Evolutionary conservation across 371 early-diverging fungal species (phyloP).

Genomic region (Mortierella sp.): DNA sequence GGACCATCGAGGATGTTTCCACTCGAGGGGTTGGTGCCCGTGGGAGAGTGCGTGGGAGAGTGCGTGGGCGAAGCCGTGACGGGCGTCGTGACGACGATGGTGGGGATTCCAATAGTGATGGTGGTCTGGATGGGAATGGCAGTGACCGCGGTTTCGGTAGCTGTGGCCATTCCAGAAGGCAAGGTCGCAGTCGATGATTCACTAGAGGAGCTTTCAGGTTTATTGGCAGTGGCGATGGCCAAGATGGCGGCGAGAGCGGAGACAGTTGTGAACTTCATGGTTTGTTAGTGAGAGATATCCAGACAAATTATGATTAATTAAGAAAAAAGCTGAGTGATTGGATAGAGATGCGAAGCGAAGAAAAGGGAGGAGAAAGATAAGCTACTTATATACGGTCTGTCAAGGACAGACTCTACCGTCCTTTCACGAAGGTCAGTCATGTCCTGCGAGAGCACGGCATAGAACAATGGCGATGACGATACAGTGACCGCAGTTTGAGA

Average conservation of each 20-base stretch:
- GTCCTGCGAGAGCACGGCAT: no score
- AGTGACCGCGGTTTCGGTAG: constrained; percentile 9
- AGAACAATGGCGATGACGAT: no score
- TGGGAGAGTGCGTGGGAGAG: no score
- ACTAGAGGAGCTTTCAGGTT: not conserved
- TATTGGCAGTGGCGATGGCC: constrained; percentile 24
- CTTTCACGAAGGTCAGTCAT: no score
- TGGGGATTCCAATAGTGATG: not conserved
- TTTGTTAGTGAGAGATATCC: no score
- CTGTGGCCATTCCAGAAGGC: not conserved
- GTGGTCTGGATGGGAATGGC: constrained; percentile 10
- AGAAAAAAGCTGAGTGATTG: not conserved
- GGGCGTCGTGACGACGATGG: constrained; percentile 6
- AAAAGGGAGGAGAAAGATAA: not conserved
- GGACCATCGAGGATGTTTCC: constrained; percentile 25
- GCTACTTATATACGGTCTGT: not conserved
- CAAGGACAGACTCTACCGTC: no score
- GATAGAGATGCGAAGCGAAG: not conserved
- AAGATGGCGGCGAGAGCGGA: constrained; percentile 11
- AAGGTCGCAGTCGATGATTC: not conserved
- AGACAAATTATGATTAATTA: no score
- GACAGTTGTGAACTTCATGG: constrained; percentile 35
- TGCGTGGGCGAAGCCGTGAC: not conserved
- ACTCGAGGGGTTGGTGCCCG: constrained; percentile 7
- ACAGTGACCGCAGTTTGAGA: not conserved